Percentiles rank a stretch among this genome's conserved stretches.
Conservation (phyloP, 169 alveolate species). For the Babesia ovis region DNA sequence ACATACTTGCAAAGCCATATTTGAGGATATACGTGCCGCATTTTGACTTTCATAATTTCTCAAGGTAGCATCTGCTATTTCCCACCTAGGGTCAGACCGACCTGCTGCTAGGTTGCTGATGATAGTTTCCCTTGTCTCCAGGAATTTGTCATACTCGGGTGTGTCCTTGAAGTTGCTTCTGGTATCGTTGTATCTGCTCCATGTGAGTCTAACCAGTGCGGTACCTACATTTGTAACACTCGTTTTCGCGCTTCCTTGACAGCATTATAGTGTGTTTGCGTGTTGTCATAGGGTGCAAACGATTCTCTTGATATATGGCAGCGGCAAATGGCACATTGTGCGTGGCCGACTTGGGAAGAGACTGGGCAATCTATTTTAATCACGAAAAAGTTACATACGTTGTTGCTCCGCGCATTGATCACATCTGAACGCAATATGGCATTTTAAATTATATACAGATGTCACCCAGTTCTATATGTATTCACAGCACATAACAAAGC, state of each 20-base stretch:
- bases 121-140: conserved; percentile 71
- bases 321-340: conserved; percentile 73
- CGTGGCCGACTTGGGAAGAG: conserved; percentile 54
- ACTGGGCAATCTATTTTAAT: not conserved
- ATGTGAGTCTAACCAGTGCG: not conserved
- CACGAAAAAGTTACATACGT: conserved; percentile 18
- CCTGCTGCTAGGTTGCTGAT: conserved; percentile 62
- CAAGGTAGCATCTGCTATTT: conserved; percentile 68
- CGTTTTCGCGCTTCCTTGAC: conserved; percentile 60
- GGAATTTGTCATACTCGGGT: conserved; percentile 73
- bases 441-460: not conserved
- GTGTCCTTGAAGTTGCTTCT: conserved; percentile 75
- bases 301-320: conserved; percentile 53
- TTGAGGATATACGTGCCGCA: conserved; percentile 65
- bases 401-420: conserved; percentile 66
- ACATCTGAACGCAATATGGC: conserved; percentile 31
- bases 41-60: conserved; percentile 71
- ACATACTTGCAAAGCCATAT: conserved; percentile 61
- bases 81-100: conserved; percentile 56
- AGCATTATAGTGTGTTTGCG: conserved; percentile 34
- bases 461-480: too few species aligned
- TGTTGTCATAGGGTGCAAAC: conserved; percentile 51
- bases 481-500: not conserved
- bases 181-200: conserved; percentile 71
- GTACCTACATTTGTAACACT: conserved; percentile 60